These are phyloP conservation scores for Malbranchea cinnamomea DNA, from an alignment of 2,329 filamentous ascomycete genomes.

Conservation along the genomic window DNA sequence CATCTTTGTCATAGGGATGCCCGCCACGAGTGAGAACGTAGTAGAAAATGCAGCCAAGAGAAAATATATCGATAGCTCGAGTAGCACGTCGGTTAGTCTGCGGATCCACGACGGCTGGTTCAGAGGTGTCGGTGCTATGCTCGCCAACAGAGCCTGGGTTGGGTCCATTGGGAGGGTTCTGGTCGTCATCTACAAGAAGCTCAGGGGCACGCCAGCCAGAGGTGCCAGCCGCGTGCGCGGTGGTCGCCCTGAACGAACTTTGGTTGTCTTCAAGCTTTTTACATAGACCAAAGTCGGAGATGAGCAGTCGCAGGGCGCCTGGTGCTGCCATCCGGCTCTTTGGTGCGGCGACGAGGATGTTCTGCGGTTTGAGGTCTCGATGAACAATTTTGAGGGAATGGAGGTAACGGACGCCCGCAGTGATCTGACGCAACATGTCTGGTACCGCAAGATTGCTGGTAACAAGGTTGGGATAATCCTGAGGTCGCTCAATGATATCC, in stretches of 20 bases:
- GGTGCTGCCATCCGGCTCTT: conserved; percentile 39
- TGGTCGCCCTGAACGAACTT: conserved; percentile 88
- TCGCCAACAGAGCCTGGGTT: conserved; percentile 18
- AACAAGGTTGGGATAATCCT: conserved; percentile 52
- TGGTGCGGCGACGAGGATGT: conserved; percentile 68
- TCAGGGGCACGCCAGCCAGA: conserved; percentile 95
- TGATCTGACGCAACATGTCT: conserved; percentile 73
- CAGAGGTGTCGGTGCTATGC: conserved; percentile 29
- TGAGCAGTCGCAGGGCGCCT: conserved; percentile 65
- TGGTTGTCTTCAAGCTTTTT: conserved; percentile 93
- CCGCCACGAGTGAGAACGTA: conserved; percentile 89
- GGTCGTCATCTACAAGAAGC: conserved; percentile 67
- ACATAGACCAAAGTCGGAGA: conserved; percentile 94
- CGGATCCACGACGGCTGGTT: conserved; percentile 39
- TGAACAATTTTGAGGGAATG: conserved; percentile 91
- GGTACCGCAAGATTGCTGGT: conserved; percentile 54
- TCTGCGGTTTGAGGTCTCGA: conserved; percentile 92
- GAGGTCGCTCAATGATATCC: conserved; percentile 70
- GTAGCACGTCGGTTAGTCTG: conserved; percentile 64
- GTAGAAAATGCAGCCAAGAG: conserved; percentile 92
- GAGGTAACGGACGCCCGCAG: conserved; percentile 73
- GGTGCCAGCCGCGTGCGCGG: conserved; percentile 81
- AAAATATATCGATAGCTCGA: conserved; percentile 93
- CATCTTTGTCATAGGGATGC: conserved; percentile 89
- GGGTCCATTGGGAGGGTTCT: conserved; percentile 23